Percentiles rank a stretch among this genome's conserved stretches.
Conservation (phyloP, 441 rosid genomes). For the Jatropha multifida region DNA sequence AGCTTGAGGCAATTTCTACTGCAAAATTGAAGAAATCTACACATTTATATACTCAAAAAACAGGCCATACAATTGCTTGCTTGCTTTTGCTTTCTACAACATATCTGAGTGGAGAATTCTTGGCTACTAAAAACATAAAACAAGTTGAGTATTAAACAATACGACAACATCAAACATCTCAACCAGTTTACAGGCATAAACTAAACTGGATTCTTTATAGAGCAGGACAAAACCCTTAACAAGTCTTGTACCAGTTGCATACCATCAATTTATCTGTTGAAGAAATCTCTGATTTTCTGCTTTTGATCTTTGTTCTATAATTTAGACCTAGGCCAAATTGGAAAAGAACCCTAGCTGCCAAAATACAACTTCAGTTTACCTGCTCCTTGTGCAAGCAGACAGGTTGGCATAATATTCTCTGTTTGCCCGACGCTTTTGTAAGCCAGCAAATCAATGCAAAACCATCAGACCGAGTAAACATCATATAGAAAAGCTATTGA, state of each 20-base stretch:
- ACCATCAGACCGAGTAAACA: neutral
- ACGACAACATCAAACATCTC: neutral
- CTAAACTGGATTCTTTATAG: neutral
- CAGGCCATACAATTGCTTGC: slow-evolving; percentile 11
- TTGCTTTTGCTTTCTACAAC: slow-evolving; percentile 22
- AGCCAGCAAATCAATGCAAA: slow-evolving; percentile 2
- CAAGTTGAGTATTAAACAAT: neutral
- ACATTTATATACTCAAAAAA: slow-evolving; percentile 16
- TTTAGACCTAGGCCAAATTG: slow-evolving; percentile 6
- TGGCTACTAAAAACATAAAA: neutral
- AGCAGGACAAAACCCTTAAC: neutral
- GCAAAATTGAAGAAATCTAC: slow-evolving; percentile 18
- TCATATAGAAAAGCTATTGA: slow-evolving; percentile 25
- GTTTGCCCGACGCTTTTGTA: slow-evolving; percentile 9
- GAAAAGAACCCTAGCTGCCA: slow-evolving; percentile 10
- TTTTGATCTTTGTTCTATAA: slow-evolving; percentile 4
- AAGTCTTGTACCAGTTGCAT: neutral
- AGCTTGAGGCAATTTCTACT: neutral
- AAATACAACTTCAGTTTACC: slow-evolving; percentile 10
- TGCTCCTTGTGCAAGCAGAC: neutral
- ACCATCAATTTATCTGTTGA: neutral
- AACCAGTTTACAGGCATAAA: neutral
- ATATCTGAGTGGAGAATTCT: neutral
- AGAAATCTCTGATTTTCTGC: slow-evolving; percentile 3
- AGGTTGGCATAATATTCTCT: slow-evolving; percentile 9